Base-by-base conservation (phyloP, 2,329 filamentous ascomycete species). In the Beauveria varroae region DNA sequence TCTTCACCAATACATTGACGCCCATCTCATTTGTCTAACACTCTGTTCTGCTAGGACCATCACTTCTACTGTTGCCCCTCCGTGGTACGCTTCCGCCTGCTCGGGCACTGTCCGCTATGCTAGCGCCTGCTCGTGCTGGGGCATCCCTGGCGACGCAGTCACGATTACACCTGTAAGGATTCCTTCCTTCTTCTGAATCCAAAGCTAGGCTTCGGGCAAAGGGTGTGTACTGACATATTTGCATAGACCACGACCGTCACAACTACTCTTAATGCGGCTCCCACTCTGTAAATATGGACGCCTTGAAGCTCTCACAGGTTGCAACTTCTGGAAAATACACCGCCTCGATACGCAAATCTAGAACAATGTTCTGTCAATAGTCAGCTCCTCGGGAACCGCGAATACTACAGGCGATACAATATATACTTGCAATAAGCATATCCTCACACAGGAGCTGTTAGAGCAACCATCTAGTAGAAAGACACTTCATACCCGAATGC, bases 111-210 rank as follows among this genome's bases (percentile, higher is more conserved):
- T 43, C 40, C 57, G 49, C 40, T 59, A 59, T 28, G 24, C 57
- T 20, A 59, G 57, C 49, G 57, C 57, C 26, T 59, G 57, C 57
- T 59, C 57, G 8, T 59, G 57, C 49, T 59, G 57, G 57, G 57
- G 57, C 24, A 53, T 59, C 26, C 9, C 34, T 12, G 57, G 47
- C 57, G 26, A 34, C 10, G 41, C 49, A 3, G 7, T 43, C 47
- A 59, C 57, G n/a, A 16, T 59, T 41, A 59, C 57, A 10, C 57
- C 57, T 44, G 57, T 59, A 59, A 53, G 57, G 10, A 10, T 2
- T 37, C 52, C 14, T 28, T 43, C 37, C 30, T 14, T 34, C 1
- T 2, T 5, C 30, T 34, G 12, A 34, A 34, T 34, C 12, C 30
- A 34, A 34, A 14, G 2, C 12, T 4, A 4, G 22, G 2, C 14